These are phyloP conservation scores for Boletus patriciae DNA, from an alignment of 768 basidiomycete species.

Conservation along the genomic window DNA sequence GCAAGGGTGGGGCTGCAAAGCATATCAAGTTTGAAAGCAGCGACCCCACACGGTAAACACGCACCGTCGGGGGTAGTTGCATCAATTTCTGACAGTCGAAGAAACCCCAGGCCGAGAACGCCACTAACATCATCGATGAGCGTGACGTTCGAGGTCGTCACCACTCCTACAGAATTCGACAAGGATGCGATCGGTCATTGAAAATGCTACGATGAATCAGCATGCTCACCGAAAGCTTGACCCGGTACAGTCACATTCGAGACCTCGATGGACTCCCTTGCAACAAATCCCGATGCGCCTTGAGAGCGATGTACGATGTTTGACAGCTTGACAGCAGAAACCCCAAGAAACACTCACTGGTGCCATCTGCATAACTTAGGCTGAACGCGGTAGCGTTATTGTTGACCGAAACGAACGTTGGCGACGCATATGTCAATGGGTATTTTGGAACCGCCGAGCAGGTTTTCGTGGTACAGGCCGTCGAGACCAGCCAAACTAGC, in stretches of 20 bases:
- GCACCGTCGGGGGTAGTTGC: conserved; percentile 48
- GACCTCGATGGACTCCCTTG: conserved; percentile 58
- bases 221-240: conserved; percentile 65
- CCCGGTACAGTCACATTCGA: conserved; percentile 58
- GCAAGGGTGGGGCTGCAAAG: conserved; percentile 62
- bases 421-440: conserved; percentile 64
- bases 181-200: background rate
- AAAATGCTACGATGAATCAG: background rate
- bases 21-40: background rate
- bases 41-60: conserved; percentile 16
- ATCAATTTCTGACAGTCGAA: conserved; percentile 65
- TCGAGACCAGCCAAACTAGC: conserved; percentile 72
- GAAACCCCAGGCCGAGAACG: conserved; percentile 73
- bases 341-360: conserved; percentile 47
- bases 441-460: conserved; percentile 68
- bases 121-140: conserved; percentile 67
- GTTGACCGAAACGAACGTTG: conserved; percentile 62
- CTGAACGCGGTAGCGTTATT: conserved; percentile 60
- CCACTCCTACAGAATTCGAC: conserved; percentile 46
- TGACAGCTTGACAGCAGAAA: background rate
- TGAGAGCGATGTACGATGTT: conserved; percentile 7
- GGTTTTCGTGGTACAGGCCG: conserved; percentile 52
- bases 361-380: conserved; percentile 65
- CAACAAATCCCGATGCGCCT: conserved; percentile 73
- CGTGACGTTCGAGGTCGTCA: conserved; percentile 61